phyloP scores from a whole-genome alignment of 148 eudicot genomes.

The Cornus florida region DNA sequence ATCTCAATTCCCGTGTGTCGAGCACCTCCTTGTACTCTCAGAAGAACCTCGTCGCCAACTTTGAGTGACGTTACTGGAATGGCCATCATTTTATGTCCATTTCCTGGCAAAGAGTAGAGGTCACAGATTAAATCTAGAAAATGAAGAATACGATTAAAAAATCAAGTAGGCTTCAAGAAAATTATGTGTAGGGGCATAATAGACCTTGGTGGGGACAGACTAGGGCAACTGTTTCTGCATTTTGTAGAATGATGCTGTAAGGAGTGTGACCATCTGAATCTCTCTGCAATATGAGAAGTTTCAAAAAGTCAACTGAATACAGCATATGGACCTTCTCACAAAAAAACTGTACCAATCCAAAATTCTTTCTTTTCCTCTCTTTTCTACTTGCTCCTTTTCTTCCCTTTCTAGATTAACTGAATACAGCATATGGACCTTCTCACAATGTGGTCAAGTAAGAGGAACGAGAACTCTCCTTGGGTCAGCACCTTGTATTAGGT shows the following conservation, averaged over 20 bases:
- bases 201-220: slow-evolving; percentile 36
- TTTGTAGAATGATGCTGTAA: slow-evolving; percentile 79
- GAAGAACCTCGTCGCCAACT: slow-evolving; percentile 77
- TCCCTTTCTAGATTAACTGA: no score
- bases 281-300: slow-evolving; percentile 33
- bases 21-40: slow-evolving; percentile 82
- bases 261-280: slow-evolving; percentile 35
- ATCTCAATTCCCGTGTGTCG: slow-evolving; percentile 95
- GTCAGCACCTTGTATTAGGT: no score
- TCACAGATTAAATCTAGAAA: not conserved
- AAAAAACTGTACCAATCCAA: not conserved
- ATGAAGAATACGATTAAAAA: not conserved
- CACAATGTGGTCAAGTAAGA: no score
- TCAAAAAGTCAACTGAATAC: not conserved
- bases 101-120: slow-evolving; percentile 18
- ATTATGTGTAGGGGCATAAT: not conserved
- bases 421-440: no score
- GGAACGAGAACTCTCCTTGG: no score
- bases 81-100: slow-evolving; percentile 33
- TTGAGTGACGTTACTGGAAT: slow-evolving; percentile 87
- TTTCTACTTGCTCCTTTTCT: not conserved
- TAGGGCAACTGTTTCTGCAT: slow-evolving; percentile 86
- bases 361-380: not conserved
- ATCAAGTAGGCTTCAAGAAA: not conserved
- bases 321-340: no score